Base-by-base conservation (phyloP, 116 monocot species). In the Papilionanthe hybrid region DNA sequence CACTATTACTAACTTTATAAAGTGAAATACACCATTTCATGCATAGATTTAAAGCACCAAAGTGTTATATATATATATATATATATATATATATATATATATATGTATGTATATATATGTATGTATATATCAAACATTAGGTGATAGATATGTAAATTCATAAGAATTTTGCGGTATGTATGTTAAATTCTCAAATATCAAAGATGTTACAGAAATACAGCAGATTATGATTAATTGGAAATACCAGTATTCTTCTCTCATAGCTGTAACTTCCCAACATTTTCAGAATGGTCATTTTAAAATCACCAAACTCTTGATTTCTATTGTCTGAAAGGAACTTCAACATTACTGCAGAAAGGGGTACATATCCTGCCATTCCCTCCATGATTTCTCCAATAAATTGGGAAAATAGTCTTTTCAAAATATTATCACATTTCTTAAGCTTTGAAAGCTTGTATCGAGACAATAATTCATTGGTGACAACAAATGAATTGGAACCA, bases 271-370 rank as follows among this genome's bases (percentile, higher is more conserved):
- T 93, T 73, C 88, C 92, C 75, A 98, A 84, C 90, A 98, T 91
- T 77, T 83, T 91, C 75, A 91, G 71, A 79, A 98, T 93, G 17
- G 91, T 91, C 42, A 90, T 79, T 75, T 94, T 98, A 80, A 94
- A 98, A 83, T 94, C 94, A 81, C 98, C 98, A 86, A 98, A 98
- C 79, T 98, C 98, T 77, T 93, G 94, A 82, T 84, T 89, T 77
- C 87, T 90, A 80, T 94, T 94, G 78, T 98, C 94, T 80, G 83
- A 84, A 58, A 98, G 90, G 44, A 98, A 87, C 76, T 98, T 98
- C 80, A 78, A 81, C 93, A 94, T 98, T 68, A 98, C 86, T 86
- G 78, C 83, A 69, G 94, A 90, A 43, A 98, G 82, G 42, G 91
- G 91, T 81, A 94, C 71, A 82, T 90, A 89, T 72, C 94, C 94